Evolutionary conservation across 768 basidiomycete species (phyloP).

Genomic region (Gautieria morchelliformis): DNA sequence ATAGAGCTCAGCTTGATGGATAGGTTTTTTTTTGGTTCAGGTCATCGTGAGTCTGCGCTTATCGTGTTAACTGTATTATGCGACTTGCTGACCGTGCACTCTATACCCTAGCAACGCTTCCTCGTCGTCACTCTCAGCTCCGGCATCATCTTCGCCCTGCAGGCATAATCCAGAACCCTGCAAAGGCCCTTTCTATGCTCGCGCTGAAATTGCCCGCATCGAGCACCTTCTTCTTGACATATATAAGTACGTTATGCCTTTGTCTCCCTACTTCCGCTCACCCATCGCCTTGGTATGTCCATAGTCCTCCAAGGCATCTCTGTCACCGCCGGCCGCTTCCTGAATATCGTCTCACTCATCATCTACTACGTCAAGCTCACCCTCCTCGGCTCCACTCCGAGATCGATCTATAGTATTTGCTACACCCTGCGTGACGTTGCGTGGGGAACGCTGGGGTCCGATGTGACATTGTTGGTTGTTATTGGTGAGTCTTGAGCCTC

Average conservation of each 20-base stretch:
- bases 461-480: too few relatives aligned
- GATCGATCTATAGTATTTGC: constrained; percentile 77
- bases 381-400: constrained; percentile 81
- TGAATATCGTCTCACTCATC: constrained; percentile 63
- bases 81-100: too few relatives aligned
- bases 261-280: constrained; percentile 18
- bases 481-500: too few relatives aligned
- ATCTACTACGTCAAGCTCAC: too few relatives aligned
- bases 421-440: too few relatives aligned
- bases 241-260: constrained; percentile 19
- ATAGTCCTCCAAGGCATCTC: too few relatives aligned
- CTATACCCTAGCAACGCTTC: constrained; percentile 76
- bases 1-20: constrained; percentile 86
- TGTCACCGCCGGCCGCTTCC: constrained; percentile 69
- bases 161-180: constrained; percentile 55
- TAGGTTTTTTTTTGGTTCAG: constrained; percentile 86
- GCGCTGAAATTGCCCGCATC: constrained; percentile 76
- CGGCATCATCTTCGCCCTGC: constrained; percentile 57
- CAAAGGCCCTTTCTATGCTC: constrained; percentile 56
- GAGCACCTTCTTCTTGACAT: constrained; percentile 88
- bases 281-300: too few relatives aligned
- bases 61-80: too few relatives aligned
- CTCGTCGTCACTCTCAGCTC: constrained; percentile 78
- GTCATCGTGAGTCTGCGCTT: too few relatives aligned
- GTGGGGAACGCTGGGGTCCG: too few relatives aligned